Conservation (phyloP, 164 flowering plant genomes). For the Stephania yunnanensis region DNA sequence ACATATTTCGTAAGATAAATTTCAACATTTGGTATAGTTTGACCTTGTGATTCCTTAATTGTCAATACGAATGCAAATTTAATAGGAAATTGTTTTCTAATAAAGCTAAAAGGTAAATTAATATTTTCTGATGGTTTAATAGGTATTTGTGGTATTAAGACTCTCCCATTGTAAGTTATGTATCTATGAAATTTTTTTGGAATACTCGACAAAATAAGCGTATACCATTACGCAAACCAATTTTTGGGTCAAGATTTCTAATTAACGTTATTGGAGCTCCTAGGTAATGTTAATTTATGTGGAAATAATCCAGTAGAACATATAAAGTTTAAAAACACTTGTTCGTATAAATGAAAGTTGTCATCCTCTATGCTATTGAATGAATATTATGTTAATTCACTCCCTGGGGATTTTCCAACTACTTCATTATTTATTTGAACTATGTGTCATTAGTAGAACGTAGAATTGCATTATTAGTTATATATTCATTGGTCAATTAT, state of each 20-base stretch:
- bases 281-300: background rate
- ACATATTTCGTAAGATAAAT: background rate
- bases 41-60: background rate
- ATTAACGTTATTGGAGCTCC: background rate
- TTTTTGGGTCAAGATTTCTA: constrained; percentile 1
- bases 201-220: background rate
- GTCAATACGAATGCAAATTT: background rate
- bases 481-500: no score
- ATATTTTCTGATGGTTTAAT: background rate
- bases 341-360: background rate
- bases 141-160: background rate
- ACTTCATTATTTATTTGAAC: background rate
- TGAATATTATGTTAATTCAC: background rate
- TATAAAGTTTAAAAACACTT: background rate
- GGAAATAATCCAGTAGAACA: background rate
- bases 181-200: background rate
- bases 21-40: background rate
- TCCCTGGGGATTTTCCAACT: background rate
- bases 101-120: background rate
- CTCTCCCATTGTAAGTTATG: background rate
- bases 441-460: background rate
- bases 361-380: constrained; percentile 6
- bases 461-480: background rate
- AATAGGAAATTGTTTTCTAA: background rate
- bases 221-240: background rate